phyloP scores from a whole-genome alignment of 129 eudicot species.

The Ambrosia artemisiifolia region DNA sequence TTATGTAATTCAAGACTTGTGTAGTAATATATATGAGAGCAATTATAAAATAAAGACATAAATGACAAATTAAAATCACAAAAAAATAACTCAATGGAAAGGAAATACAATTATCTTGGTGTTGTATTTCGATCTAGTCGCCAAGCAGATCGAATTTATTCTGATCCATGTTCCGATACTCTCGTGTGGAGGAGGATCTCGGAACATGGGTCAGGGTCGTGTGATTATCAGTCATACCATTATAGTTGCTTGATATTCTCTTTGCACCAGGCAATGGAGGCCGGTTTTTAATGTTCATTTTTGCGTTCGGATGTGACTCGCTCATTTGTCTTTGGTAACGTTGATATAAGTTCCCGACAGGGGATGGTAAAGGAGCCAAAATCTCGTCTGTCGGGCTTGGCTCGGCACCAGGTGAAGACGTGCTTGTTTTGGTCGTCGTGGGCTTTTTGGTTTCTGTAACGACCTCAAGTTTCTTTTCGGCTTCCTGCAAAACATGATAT shows the following conservation, averaged over 20 bases:
- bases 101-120: conserved; percentile 8
- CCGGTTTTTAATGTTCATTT: conserved; percentile 41
- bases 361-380: conserved; percentile 30
- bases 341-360: conserved; percentile 16
- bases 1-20: conserved; percentile 35
- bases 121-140: conserved; percentile 28
- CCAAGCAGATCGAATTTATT: conserved; percentile 27
- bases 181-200: conserved; percentile 63
- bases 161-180: conserved; percentile 35
- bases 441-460: conserved; percentile 23
- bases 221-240: conserved; percentile 21
- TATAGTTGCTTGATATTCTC: conserved; percentile 31
- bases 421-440: conserved; percentile 23
- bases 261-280: conserved; percentile 48
- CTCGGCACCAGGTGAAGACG: conserved; percentile 12
- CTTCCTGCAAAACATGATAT: conserved; percentile 32
- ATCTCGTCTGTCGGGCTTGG: conserved; percentile 19
- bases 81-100: not conserved
- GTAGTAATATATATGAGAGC: not conserved
- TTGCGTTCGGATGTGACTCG: conserved; percentile 41
- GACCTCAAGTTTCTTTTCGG: conserved; percentile 17
- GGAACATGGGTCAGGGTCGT: conserved; percentile 33
- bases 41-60: not conserved
- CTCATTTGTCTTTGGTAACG: conserved; percentile 35
- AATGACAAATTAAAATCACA: conserved; percentile 10